Evolutionary conservation across 495 filamentous ascomycete species (phyloP), one percentile per base, ranked within the genome.

Genomic region (Trichoderma erinaceum): DNA sequence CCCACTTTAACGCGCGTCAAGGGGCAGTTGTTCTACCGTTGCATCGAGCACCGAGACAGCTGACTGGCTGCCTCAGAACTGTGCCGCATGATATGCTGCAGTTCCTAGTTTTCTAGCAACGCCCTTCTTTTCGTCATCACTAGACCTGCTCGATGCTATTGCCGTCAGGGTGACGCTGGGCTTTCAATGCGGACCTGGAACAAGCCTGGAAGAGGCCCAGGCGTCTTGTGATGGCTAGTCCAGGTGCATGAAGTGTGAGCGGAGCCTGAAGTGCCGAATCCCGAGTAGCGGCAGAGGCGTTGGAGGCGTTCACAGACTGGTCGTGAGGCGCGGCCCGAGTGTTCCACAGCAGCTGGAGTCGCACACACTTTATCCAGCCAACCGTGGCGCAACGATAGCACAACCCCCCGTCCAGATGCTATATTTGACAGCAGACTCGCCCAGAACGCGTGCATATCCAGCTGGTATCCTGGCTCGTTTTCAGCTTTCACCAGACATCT

Each of bases 371-470:
- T 61, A 61, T 32, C 56, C 56, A 32, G 56, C 25, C 56, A 56
- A 56, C n/a, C 18, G 50, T 56, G 43, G 35, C 35, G 35, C 35
- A 3, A 38, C 35, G 35, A 38, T 56, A 23, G 8, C 50, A 23
- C 2, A 25, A 25, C 21, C n/a, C 7, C 23, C 23, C 18, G 35
- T 50, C 67, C 21, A 50, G 15, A 5, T 58, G 66, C 43, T 67
- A 58, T 65, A 58, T 66, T 65, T 61, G 50, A 61, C 50, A 48
- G n/a, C 58, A 48, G 56, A 63, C 10, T 56, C 21, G 50, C 50
- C 50, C 21, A n/a, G 2, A 6, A n/a, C 10, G 16, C 3, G 21
- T 48, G 13, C n/a, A 48, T 56, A 25, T 56, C 21, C 21, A 23
- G 50, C 18, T 56, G n/a, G 43, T n/a, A 56, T 56, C 50, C 50